These are phyloP conservation scores for Fusarium siculi DNA, from an alignment of 2,329 filamentous ascomycete species.

Conservation along the genomic window DNA sequence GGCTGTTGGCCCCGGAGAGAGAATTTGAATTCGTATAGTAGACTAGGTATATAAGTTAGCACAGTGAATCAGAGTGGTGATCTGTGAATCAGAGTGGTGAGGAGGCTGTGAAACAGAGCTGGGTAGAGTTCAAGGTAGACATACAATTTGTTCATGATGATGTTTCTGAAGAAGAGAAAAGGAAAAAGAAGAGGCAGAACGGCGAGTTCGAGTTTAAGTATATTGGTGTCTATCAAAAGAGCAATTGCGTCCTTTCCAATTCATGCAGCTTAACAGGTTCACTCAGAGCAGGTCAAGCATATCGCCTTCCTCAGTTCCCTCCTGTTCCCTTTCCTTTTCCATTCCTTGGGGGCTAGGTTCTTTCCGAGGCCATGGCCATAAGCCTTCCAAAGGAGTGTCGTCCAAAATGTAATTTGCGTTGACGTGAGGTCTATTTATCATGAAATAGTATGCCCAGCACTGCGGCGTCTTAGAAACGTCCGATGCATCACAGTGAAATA, in stretches of 20 bases:
- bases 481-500: accelerated
- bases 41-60: not conserved
- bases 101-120: not conserved
- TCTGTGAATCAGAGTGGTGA: not conserved
- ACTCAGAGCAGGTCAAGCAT: not conserved
- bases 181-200: not conserved
- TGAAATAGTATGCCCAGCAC: not conserved
- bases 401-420: not conserved
- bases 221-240: not conserved
- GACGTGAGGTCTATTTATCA: accelerated
- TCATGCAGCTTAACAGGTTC: not conserved
- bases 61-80: not conserved
- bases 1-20: not conserved
- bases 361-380: conserved; percentile 4
- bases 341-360: accelerated
- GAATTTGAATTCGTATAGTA: not conserved
- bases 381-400: not conserved
- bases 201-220: not conserved
- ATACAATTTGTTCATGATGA: accelerated
- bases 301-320: not conserved
- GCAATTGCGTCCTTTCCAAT: not conserved
- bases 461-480: accelerated
- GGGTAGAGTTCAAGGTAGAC: not conserved
- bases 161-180: not conserved
- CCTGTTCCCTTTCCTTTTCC: accelerated